Evolutionary conservation across 805 yeast genomes (phyloP).

Genomic region (Phaffomyces antillensis): DNA sequence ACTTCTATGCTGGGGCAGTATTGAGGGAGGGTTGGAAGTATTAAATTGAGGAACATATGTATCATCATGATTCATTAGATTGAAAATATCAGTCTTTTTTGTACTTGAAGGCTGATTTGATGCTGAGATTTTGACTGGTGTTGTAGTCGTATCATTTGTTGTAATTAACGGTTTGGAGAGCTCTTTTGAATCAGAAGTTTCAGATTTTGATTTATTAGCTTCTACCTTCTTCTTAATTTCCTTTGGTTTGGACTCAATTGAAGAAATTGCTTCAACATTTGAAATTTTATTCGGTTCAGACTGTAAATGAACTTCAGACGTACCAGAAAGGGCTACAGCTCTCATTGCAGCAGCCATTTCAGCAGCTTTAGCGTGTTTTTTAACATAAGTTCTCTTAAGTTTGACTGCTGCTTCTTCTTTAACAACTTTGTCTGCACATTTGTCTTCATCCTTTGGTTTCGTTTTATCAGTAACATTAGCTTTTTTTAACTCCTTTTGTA

Average conservation of each 20-base stretch:
- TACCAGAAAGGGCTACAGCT: constrained; percentile 1
- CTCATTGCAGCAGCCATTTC: constrained; percentile 7
- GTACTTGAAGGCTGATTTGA: neutral
- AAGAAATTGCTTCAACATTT: neutral
- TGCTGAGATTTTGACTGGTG: neutral
- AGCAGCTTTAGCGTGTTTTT: constrained; percentile 5
- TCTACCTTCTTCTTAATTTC: neutral
- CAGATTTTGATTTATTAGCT: neutral
- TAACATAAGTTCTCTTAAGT: constrained; percentile 1
- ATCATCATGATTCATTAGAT: constrained; percentile 8
- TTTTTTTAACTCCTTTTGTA: no score
- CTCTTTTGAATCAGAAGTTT: neutral
- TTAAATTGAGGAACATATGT: neutral
- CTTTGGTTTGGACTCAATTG: neutral
- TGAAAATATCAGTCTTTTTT: constrained; percentile 6
- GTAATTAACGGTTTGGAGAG: neutral
- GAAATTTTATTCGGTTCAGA: neutral
- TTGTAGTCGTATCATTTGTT: neutral
- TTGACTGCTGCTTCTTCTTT: neutral
- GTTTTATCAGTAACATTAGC: neutral
- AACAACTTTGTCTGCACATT: no score
- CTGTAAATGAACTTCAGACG: neutral
- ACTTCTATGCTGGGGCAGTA: neutral
- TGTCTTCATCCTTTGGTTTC: no score
- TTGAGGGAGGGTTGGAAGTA: neutral